Evolutionary conservation across 352 stramenopile genomes (phyloP).

Genomic region (Achlya hypogyna): DNA sequence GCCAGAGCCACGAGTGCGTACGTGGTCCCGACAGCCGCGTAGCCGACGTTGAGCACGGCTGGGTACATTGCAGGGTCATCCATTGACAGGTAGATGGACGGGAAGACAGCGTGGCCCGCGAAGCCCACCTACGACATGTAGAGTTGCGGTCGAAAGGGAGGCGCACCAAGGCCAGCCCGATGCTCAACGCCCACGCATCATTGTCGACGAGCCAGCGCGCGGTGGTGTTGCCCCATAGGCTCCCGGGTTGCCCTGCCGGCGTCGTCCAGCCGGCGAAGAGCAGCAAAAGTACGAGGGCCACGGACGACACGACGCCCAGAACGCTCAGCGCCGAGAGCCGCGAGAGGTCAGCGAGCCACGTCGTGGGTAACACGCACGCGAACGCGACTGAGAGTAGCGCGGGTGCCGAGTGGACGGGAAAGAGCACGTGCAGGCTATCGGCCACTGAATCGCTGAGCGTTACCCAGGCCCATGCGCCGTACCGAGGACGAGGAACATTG

Average conservation of each 20-base stretch:
- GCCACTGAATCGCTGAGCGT: conserved; percentile 33
- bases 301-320: conserved; percentile 72
- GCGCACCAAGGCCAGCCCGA: conserved; percentile 73
- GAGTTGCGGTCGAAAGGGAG: neutral
- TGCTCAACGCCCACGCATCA: conserved; percentile 63
- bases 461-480: conserved; percentile 20
- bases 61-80: conserved; percentile 49
- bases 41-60: conserved; percentile 57
- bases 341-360: conserved; percentile 73
- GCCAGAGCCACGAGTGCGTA: conserved; percentile 66
- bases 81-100: conserved; percentile 84
- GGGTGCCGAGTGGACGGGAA: conserved; percentile 46
- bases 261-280: conserved; percentile 61
- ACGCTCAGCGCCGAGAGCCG: conserved; percentile 80
- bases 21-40: conserved; percentile 55
- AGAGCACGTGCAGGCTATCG: conserved; percentile 61
- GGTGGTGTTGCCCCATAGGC: conserved; percentile 49
- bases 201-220: conserved; percentile 49
- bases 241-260: conserved; percentile 36
- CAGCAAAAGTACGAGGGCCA: conserved; percentile 68
- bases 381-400: conserved; percentile 63
- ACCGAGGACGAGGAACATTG: conserved; percentile 78
- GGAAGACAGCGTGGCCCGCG: conserved; percentile 79
- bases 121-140: conserved; percentile 34
- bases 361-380: conserved; percentile 62